A percentile compares a stretch with the other conserved stretches of the same genome.
phyloP scores from a whole-genome alignment of 805 yeast species.

The Candida alai region DNA sequence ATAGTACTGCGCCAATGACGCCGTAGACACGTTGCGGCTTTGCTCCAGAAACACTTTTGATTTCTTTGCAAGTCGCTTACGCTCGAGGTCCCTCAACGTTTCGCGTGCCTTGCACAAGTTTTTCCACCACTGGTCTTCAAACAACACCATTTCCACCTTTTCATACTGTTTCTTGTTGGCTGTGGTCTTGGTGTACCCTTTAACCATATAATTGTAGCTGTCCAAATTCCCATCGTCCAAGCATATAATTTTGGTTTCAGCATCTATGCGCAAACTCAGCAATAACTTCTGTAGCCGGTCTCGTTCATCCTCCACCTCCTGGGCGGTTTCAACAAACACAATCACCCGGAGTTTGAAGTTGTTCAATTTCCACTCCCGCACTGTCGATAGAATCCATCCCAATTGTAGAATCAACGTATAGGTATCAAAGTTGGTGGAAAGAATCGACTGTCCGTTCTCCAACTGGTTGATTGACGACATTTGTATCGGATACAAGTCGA shows the following conservation, averaged over 20 bases:
- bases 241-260: conserved; percentile 72
- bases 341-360: conserved; percentile 70
- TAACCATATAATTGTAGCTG: conserved; percentile 71
- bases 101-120: conserved; percentile 59
- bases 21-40: conserved; percentile 6
- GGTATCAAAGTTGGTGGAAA: conserved; percentile 92
- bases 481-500: conserved; percentile 94
- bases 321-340: conserved; percentile 77
- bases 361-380: conserved; percentile 84
- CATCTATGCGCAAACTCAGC: conserved; percentile 77
- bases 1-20: conserved; percentile 17
- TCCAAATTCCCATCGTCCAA: conserved; percentile 52
- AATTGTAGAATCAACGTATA: conserved; percentile 89
- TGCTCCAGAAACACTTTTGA: conserved; percentile 2
- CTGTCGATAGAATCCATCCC: conserved; percentile 90
- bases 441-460: conserved; percentile 60
- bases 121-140: conserved; percentile 83
- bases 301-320: conserved; percentile 69
- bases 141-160: conserved; percentile 48
- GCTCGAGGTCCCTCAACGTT: conserved; percentile 31
- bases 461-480: conserved; percentile 82
- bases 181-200: conserved; percentile 50
- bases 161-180: conserved; percentile 25
- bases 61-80: conserved; percentile 17
- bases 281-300: conserved; percentile 59